A percentile compares a stretch with the other conserved stretches of the same genome.
Conservation (phyloP, 768 basidiomycete genomes). For the Mycena haematopus region DNA sequence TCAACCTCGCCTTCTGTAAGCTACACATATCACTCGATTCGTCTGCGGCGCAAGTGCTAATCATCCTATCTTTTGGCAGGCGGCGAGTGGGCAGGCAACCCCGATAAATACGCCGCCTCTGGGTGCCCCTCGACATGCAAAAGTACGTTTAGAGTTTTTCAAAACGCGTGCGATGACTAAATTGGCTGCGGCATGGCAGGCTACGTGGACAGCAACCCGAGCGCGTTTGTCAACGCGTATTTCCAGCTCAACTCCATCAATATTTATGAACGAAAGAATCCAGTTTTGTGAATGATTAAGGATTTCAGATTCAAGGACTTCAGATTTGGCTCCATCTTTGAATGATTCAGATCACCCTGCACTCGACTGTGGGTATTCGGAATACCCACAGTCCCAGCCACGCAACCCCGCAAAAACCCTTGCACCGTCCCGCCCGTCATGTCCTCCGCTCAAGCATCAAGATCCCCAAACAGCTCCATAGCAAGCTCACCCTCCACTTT, state of each 20-base stretch:
- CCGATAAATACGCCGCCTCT: constrained; percentile 46
- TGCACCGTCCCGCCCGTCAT: constrained; percentile 71
- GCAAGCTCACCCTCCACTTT: constrained; percentile 60
- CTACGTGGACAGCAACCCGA: constrained; percentile 67
- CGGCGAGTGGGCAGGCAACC: constrained; percentile 64
- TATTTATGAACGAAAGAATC: constrained; percentile 39
- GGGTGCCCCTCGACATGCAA: constrained; percentile 65
- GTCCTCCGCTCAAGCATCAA: constrained; percentile 78
- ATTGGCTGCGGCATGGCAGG: constrained; percentile 43
- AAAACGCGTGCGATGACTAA: background rate
- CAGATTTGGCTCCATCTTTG: too few relatives aligned
- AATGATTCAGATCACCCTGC: too few relatives aligned
- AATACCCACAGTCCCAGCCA: constrained; percentile 66
- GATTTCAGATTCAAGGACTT: too few relatives aligned
- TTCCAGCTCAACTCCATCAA: constrained; percentile 69
- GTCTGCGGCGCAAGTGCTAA: too few relatives aligned
- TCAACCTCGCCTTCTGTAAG: constrained; percentile 58
- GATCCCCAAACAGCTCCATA: constrained; percentile 74
- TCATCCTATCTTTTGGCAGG: constrained; percentile 30
- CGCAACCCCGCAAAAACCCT: constrained; percentile 69
- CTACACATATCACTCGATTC: background rate
- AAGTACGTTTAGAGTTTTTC: constrained; percentile 47
- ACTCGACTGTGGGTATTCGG: too few relatives aligned
- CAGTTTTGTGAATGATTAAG: too few relatives aligned
- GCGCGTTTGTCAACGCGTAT: constrained; percentile 67